A percentile compares a stretch with the other conserved stretches of the same genome.
These are phyloP conservation scores for Tolypocladium sp. DNA, from an alignment of 2,329 filamentous ascomycete genomes.

Conservation along the genomic window DNA sequence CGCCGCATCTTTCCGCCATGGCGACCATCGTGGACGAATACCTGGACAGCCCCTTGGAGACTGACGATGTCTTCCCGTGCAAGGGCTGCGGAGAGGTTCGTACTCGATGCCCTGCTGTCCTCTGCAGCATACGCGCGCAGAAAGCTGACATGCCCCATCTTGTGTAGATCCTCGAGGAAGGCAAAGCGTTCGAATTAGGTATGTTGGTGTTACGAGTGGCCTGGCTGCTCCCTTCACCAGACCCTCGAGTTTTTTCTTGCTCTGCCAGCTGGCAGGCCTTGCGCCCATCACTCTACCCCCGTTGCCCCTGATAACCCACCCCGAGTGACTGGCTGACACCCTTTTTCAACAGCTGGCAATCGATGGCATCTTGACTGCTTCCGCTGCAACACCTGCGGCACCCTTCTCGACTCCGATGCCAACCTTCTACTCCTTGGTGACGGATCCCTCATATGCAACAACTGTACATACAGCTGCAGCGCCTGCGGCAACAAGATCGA, in stretches of 20 bases:
- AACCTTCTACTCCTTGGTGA: slow-evolving; percentile 95
- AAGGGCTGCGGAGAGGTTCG: slow-evolving; percentile 87
- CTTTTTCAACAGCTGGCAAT: slow-evolving; percentile 61
- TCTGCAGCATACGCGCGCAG: neutral
- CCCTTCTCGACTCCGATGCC: slow-evolving; percentile 93
- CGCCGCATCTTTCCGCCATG: slow-evolving; percentile 22
- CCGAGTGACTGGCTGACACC: slow-evolving; percentile 15
- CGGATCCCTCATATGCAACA: slow-evolving; percentile 97
- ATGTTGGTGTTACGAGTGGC: slow-evolving; percentile 22
- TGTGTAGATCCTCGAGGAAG: slow-evolving; percentile 84
- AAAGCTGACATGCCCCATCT: slow-evolving; percentile 3
- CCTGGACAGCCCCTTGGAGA: slow-evolving; percentile 58
- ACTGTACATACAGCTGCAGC: slow-evolving; percentile 98
- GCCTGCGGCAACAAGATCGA: slow-evolving; percentile 97
- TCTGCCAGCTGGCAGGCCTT: neutral
- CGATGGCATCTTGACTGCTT: slow-evolving; percentile 99
- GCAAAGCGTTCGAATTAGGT: slow-evolving; percentile 97
- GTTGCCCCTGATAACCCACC: neutral
- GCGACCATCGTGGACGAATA: slow-evolving; percentile 49
- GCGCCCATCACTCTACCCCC: neutral
- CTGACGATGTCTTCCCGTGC: slow-evolving; percentile 79
- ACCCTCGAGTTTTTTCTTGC: neutral
- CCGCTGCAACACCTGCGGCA: slow-evolving; percentile 90
- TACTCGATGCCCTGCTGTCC: slow-evolving; percentile 6
- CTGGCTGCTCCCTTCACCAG: neutral